These are phyloP conservation scores for Oryza punctata DNA, from an alignment of 176 grass and related monocot species.

Conservation along the genomic window DNA sequence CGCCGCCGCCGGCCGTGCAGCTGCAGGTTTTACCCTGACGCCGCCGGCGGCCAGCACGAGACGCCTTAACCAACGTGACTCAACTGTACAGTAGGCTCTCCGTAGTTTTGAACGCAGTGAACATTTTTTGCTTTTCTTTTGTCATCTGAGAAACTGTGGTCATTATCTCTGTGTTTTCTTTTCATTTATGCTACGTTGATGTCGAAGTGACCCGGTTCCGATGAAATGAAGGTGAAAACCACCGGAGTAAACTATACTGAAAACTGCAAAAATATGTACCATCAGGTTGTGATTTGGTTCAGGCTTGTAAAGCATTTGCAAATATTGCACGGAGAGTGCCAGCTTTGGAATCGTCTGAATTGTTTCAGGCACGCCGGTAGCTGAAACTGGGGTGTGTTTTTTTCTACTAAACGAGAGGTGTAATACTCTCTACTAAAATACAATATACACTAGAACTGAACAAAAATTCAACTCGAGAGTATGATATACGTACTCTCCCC, in stretches of 20 bases:
- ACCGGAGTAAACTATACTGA: not conserved
- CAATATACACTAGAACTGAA: no score
- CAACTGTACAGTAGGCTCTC: not conserved
- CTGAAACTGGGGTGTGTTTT: no score
- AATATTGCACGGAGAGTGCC: not conserved
- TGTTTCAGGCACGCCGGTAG: not conserved
- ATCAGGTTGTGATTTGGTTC: not conserved
- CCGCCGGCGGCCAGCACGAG: not conserved
- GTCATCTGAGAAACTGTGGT: not conserved
- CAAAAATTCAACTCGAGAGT: no score
- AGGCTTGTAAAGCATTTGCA: not conserved
- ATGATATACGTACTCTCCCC: no score
- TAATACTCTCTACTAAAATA: no score
- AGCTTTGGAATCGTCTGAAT: not conserved
- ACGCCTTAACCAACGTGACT: not conserved
- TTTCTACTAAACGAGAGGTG: no score
- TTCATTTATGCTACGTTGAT: not conserved
- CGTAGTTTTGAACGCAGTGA: constrained; percentile 2
- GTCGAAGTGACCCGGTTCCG: constrained; percentile 9
- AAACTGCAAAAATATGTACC: not conserved
- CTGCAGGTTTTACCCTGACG: not conserved
- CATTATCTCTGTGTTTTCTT: not conserved
- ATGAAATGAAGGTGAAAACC: not conserved
- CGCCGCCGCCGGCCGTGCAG: not conserved
- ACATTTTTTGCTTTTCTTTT: constrained; percentile 23